phyloP scores from a whole-genome alignment of 2,329 filamentous ascomycete species.

The Aurifilum marmelostoma region DNA sequence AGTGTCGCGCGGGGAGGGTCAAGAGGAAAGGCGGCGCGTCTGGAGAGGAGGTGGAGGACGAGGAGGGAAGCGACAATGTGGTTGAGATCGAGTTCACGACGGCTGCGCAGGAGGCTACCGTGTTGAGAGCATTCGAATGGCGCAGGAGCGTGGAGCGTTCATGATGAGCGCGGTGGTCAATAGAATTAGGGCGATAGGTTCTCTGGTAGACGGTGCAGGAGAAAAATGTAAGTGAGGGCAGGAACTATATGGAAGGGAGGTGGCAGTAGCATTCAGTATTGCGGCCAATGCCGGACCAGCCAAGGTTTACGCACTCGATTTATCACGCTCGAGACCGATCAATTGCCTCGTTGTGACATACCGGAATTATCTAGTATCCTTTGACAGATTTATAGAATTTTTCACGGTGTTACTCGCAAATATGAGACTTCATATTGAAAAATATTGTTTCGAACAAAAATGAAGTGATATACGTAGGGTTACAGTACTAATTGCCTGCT shows the following conservation, averaged over 20 bases:
- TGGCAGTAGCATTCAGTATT: too few species aligned
- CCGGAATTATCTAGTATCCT: background rate
- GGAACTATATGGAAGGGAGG: too few species aligned
- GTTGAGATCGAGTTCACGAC: constrained; percentile 34
- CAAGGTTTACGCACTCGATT: background rate
- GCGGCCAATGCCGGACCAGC: background rate
- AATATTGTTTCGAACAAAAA: background rate
- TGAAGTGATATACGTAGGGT: too few species aligned
- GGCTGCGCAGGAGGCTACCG: constrained; percentile 29
- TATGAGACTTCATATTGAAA: background rate
- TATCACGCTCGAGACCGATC: background rate
- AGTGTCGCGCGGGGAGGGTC: constrained; percentile 33
- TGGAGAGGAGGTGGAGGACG: background rate
- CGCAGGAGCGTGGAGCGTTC: background rate
- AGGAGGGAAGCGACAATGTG: background rate
- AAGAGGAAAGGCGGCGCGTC: background rate
- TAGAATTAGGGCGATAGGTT: too few species aligned
- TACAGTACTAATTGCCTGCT: background rate
- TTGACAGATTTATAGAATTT: background rate
- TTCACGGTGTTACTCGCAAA: background rate
- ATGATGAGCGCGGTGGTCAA: background rate
- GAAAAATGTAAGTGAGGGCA: too few species aligned
- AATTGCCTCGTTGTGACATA: background rate
- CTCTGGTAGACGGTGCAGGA: too few species aligned
- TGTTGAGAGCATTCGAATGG: constrained; percentile 32